phyloP scores from a whole-genome alignment of 345 rosid genomes.

The Rhizophora apiculata region DNA sequence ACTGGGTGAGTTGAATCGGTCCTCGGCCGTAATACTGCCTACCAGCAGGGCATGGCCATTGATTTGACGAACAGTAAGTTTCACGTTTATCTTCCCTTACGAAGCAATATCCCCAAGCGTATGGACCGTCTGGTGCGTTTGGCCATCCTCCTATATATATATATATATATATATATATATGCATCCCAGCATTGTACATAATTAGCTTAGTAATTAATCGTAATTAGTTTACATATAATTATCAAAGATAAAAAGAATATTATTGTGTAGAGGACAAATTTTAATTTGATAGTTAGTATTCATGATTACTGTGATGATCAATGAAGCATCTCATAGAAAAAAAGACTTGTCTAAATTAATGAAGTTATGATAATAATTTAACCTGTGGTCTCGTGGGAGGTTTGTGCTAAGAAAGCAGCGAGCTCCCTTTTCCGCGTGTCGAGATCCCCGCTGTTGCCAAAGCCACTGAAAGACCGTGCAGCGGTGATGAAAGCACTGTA shows the following conservation, averaged over 20 bases:
- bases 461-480: slow-evolving; percentile 24
- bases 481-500: slow-evolving; percentile 33
- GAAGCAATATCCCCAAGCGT: slow-evolving; percentile 58
- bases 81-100: slow-evolving; percentile 14
- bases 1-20: slow-evolving; percentile 58
- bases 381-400: slow-evolving; percentile 41
- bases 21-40: slow-evolving; percentile 58
- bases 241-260: no score
- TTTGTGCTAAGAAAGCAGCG: slow-evolving; percentile 39
- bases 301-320: no score
- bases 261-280: no score
- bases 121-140: slow-evolving; percentile 54
- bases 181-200: not conserved
- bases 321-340: no score
- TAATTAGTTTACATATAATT: no score
- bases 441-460: slow-evolving; percentile 30
- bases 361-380: not conserved
- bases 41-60: slow-evolving; percentile 55
- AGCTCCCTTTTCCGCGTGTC: slow-evolving; percentile 32
- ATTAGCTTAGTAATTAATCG: no score
- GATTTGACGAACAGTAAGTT: slow-evolving; percentile 22
- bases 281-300: no score
- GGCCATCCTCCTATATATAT: slow-evolving; percentile 49
- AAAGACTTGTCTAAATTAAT: not conserved
- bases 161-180: no score